phyloP scores from a whole-genome alignment of 805 yeast species.

The Teunomyces cretensis region DNA sequence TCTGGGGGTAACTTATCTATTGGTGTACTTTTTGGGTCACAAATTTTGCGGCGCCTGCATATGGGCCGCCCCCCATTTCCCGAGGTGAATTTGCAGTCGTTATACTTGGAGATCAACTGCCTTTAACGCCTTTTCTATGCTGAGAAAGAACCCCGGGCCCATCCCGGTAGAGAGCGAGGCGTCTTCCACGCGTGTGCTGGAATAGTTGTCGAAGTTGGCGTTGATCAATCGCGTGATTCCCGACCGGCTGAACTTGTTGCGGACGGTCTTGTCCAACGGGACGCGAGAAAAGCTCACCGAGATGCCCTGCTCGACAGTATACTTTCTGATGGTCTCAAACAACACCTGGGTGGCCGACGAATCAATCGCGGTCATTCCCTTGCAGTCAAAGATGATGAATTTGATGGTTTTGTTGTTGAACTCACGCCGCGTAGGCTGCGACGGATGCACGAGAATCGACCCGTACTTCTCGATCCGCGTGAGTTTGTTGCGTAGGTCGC shows the following conservation, averaged over 20 bases:
- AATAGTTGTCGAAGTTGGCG: slow-evolving; percentile 13
- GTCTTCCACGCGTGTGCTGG: slow-evolving; percentile 14
- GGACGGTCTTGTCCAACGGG: slow-evolving; percentile 46
- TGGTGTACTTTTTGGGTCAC: neutral
- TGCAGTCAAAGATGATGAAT: slow-evolving; percentile 69
- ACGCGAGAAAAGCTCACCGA: slow-evolving; percentile 62
- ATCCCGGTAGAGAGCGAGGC: slow-evolving; percentile 17
- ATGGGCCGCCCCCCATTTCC: neutral
- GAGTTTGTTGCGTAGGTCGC: slow-evolving; percentile 67
- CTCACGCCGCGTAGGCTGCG: slow-evolving; percentile 53
- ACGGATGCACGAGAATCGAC: slow-evolving; percentile 73
- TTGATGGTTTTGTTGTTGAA: slow-evolving; percentile 42
- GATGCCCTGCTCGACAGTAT: slow-evolving; percentile 50
- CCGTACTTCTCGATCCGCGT: slow-evolving; percentile 76
- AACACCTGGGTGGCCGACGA: slow-evolving; percentile 77
- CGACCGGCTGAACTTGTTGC: slow-evolving; percentile 50
- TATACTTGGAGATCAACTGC: slow-evolving; percentile 30
- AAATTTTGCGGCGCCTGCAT: neutral
- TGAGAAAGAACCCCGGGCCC: slow-evolving; percentile 41
- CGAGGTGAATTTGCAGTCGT: neutral
- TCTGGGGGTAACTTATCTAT: neutral
- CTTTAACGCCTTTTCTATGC: slow-evolving; percentile 57
- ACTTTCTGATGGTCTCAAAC: slow-evolving; percentile 55
- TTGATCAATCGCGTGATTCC: slow-evolving; percentile 48
- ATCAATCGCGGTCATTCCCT: slow-evolving; percentile 81